Conservation (phyloP, 768 basidiomycete genomes). For the Mycena venus region DNA sequence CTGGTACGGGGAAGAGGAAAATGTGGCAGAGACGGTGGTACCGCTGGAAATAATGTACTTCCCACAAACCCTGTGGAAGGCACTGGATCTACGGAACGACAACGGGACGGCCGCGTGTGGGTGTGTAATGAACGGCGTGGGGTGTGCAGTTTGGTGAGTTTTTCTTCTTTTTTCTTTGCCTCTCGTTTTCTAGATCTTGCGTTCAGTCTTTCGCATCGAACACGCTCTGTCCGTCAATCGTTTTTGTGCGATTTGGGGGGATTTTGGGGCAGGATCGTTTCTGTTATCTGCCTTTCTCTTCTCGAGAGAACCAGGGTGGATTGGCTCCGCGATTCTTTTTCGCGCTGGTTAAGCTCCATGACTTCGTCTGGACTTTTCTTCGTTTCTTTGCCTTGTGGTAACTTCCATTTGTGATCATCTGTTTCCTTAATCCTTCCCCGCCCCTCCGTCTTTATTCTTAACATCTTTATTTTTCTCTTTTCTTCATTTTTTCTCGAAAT, state of each 20-base stretch:
- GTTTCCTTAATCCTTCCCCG: background rate
- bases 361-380: too few species aligned
- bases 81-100: background rate
- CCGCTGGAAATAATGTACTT: slow-evolving; percentile 15
- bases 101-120: background rate
- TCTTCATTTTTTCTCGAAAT: background rate
- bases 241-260: background rate
- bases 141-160: slow-evolving; percentile 20
- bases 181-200: background rate
- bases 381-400: background rate
- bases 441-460: background rate
- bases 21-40: background rate
- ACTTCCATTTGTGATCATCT: background rate
- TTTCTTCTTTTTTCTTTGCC: background rate
- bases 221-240: background rate
- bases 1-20: background rate
- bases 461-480: background rate
- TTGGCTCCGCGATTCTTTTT: background rate
- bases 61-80: background rate
- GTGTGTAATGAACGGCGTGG: background rate
- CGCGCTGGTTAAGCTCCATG: background rate
- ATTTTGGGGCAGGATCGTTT: background rate
- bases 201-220: background rate
- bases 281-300: background rate
- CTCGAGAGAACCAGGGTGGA: background rate